Percentiles rank a stretch among this genome's conserved stretches.
Conservation (phyloP, 176 grass and related monocot species). For the Carex pumila region DNA sequence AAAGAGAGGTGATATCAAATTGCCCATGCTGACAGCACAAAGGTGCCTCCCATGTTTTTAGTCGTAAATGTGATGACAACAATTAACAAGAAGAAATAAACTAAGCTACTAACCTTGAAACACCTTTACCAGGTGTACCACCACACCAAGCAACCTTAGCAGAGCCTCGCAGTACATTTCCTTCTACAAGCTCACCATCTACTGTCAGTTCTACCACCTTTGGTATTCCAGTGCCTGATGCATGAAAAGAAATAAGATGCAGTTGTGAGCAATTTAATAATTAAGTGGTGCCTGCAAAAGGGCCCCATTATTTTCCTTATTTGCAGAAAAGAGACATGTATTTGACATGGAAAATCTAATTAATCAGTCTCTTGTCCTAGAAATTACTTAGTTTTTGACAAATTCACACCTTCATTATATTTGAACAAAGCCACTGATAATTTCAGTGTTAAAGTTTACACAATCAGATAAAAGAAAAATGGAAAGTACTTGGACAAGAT, state of each 20-base stretch:
- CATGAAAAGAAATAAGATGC: slow-evolving; percentile 19
- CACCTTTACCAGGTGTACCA: slow-evolving; percentile 71
- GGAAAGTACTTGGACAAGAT: not conserved
- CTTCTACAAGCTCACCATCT: slow-evolving; percentile 82
- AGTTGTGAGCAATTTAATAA: not conserved
- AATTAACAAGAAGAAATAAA: not conserved
- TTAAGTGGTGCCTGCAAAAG: too few relatives aligned
- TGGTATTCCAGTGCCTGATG: slow-evolving; percentile 82
- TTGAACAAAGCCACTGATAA: not conserved
- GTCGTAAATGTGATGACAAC: not conserved
- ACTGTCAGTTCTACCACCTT: slow-evolving; percentile 74
- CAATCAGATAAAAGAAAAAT: not conserved
- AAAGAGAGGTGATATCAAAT: not conserved
- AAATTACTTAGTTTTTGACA: not conserved
- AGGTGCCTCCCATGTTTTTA: not conserved
- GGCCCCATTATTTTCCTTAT: not conserved
- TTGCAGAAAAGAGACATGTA: not conserved
- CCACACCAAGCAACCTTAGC: slow-evolving; percentile 96
- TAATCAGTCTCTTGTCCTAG: not conserved
- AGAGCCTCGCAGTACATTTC: slow-evolving; percentile 70
- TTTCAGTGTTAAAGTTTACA: not conserved
- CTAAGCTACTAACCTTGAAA: slow-evolving; percentile 61
- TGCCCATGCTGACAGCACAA: not conserved
- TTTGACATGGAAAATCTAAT: not conserved
- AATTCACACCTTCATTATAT: not conserved